These are phyloP conservation scores for Auricularia auricula-judae DNA, from an alignment of 768 basidiomycete genomes.

Conservation along the genomic window DNA sequence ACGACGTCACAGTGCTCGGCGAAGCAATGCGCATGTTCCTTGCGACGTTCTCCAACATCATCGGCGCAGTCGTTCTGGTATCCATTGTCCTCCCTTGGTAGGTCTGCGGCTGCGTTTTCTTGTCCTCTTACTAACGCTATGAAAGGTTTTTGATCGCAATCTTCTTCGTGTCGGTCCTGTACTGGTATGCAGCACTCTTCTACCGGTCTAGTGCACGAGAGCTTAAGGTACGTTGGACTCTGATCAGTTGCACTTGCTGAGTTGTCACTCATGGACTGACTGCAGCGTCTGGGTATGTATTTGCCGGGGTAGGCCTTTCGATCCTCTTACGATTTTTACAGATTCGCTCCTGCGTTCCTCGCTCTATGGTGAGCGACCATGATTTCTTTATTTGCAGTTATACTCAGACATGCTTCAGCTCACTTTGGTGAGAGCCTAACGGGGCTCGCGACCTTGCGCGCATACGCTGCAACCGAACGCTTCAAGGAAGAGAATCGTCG, in stretches of 20 bases:
- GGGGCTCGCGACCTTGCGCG: slow-evolving; percentile 60
- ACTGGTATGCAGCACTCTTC: slow-evolving; percentile 64
- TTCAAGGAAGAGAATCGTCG: slow-evolving; percentile 57
- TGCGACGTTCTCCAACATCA: slow-evolving; percentile 47
- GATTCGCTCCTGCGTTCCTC: slow-evolving; percentile 65
- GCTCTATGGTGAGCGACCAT: slow-evolving; percentile 33
- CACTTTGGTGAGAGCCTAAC: slow-evolving; percentile 71
- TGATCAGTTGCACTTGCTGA: background rate
- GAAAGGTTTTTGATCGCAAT: slow-evolving; percentile 78
- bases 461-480: slow-evolving; percentile 51
- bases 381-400: no score
- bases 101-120: slow-evolving; percentile 11
- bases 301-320: background rate
- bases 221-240: slow-evolving; percentile 45
- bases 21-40: slow-evolving; percentile 69
- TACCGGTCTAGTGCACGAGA: slow-evolving; percentile 82
- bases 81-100: slow-evolving; percentile 14
- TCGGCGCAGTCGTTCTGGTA: slow-evolving; percentile 71
- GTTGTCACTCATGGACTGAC: background rate
- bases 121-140: slow-evolving; percentile 43
- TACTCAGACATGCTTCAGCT: slow-evolving; percentile 11
- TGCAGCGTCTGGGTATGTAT: slow-evolving; percentile 41
- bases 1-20: slow-evolving; percentile 10
- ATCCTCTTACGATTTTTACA: slow-evolving; percentile 9
- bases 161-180: slow-evolving; percentile 43